Evolutionary conservation across 2,329 filamentous ascomycete species (phyloP), one percentile per base, ranked within the genome.

Genomic region (Allantophomopsis cytisporea): DNA sequence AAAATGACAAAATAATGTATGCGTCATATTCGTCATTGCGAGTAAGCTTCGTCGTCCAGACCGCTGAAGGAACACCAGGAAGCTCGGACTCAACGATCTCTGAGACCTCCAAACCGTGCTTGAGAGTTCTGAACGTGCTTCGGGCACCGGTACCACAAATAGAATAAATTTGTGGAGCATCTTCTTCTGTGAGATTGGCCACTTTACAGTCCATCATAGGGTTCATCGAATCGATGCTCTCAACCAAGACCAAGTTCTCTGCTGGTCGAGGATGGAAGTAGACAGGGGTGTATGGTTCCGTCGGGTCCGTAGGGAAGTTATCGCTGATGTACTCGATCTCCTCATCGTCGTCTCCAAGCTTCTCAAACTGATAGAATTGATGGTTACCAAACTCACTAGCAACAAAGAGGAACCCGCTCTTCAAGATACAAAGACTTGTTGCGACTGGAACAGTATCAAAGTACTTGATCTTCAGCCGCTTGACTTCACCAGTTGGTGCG

Each of bases 331-430:
- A 95, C 54, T 94, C 83, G 1, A 77, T 69, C 58, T 96, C 87
- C 2, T 94, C 83, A 45, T 94, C 87, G 51, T 96, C 89, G 45
- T 98, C 91, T 33, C 89, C 93, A 6, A 99, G 75, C 54, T 94
- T 94, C 58, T 95, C 87, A 45, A 99, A 94, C 56, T 96, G 89
- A 59, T 96, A 98, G 50, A 98, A 87, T 43, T 87, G 78, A 55
- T 93, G 84, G 56, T 95, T 91, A 21, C 93, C 91, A 46, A 83
- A 87, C 59, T 98, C 89, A 53, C 84, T 85, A 7, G 87, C 86
- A 39, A 89, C 82, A 53, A 91, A 98, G 10, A 98, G 71, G 55
- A 94, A 98, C 20, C 91, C 93, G 47, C 87, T 94, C 62, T 94
- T 94, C 48, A 98, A 62, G 48, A 98, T 94, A 57, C 87, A 86